Conservation (phyloP, 2,329 filamentous ascomycete species). For the Nemania bipapillata region DNA sequence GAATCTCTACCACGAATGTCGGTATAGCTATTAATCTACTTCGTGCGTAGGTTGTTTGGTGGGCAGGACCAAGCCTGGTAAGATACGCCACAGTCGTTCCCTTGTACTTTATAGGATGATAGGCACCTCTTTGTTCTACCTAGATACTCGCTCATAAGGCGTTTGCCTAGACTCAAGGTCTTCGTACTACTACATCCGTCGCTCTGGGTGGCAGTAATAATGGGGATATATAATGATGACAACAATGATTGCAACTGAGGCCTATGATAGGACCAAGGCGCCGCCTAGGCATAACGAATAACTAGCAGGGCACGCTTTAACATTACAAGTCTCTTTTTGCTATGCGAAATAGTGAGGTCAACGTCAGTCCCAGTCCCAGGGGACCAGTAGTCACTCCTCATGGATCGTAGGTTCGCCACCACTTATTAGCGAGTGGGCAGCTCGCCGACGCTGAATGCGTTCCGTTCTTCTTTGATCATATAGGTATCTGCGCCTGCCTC, state of each 20-base stretch:
- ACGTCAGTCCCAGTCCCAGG: not conserved
- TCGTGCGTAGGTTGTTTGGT: too few relatives aligned
- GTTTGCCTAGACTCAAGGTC: too few relatives aligned
- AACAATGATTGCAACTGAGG: not conserved
- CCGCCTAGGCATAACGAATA: not conserved
- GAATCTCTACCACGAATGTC: too few relatives aligned
- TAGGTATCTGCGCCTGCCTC: conserved; percentile 35
- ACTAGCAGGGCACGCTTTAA: not conserved
- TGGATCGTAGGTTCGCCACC: not conserved
- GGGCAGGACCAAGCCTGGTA: too few relatives aligned
- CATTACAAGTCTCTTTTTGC: not conserved
- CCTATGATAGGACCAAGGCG: not conserved
- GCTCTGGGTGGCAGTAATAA: too few relatives aligned
- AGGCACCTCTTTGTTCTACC: too few relatives aligned
- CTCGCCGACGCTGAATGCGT: conserved; percentile 19
- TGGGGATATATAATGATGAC: too few relatives aligned
- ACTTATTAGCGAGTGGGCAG: conserved; percentile 22
- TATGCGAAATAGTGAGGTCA: not conserved
- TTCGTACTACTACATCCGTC: too few relatives aligned
- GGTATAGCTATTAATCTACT: too few relatives aligned
- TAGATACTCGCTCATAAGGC: too few relatives aligned
- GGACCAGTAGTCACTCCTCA: conserved; percentile 4
- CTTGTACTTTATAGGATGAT: too few relatives aligned
- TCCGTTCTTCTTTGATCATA: conserved; percentile 35
- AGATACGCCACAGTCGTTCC: too few relatives aligned